Evolutionary conservation across 2,329 filamentous ascomycete genomes (phyloP).

Genomic region (Myriosclerotinia curreyana): DNA sequence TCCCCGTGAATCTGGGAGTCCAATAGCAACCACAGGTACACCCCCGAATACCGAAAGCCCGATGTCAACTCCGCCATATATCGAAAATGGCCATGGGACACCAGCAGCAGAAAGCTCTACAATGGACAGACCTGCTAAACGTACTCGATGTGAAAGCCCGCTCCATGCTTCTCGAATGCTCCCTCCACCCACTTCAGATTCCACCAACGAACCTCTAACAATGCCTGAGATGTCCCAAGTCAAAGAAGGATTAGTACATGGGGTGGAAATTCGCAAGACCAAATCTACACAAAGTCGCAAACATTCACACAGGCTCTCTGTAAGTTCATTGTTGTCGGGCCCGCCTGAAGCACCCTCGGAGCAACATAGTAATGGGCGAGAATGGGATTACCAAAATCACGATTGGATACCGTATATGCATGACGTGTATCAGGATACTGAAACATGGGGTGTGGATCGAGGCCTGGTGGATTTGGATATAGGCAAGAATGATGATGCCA

Average conservation of each 20-base stretch:
- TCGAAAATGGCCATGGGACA: conserved; percentile 22
- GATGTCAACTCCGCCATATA: conserved; percentile 25
- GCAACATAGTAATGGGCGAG: conserved; percentile 19
- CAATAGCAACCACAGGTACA: conserved; percentile 24
- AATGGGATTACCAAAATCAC: conserved; percentile 11
- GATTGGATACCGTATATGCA: conserved; percentile 11
- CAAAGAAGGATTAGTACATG: background rate
- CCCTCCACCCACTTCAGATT: background rate
- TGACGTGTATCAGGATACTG: conserved; percentile 41
- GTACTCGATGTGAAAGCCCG: conserved; percentile 27
- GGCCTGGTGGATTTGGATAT: conserved; percentile 68
- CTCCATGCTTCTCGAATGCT: background rate
- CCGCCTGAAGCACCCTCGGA: conserved; percentile 40
- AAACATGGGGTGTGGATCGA: conserved; percentile 67
- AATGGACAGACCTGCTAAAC: conserved; percentile 29
- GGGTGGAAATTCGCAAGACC: background rate
- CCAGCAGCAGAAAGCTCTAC: background rate
- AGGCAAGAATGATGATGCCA: conserved; percentile 66
- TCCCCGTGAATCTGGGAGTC: conserved; percentile 29
- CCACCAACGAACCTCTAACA: background rate
- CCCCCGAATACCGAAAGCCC: conserved; percentile 26
- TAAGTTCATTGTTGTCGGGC: conserved; percentile 61
- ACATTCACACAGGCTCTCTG: conserved; percentile 56
- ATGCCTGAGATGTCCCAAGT: background rate
- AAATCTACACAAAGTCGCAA: background rate